Evolutionary conservation across 768 basidiomycete genomes (phyloP), one percentile per base, ranked within the genome.

Genomic region (Trametes punicea): DNA sequence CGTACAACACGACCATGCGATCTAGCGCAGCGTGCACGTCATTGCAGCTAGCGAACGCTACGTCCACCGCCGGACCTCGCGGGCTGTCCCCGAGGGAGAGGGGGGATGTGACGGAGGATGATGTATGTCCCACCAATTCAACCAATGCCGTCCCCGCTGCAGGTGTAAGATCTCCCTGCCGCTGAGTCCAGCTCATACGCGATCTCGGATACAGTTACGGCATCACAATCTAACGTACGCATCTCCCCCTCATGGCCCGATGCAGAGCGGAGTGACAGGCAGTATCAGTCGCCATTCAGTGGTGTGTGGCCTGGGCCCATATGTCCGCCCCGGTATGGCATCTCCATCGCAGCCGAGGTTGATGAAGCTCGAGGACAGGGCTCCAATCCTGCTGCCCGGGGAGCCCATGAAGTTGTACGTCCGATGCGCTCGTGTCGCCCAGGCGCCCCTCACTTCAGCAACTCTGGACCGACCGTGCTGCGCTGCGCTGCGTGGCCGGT

Each of bases 211-310:
- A 44, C 42, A 25, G 23, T 10, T 44, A 44, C 42, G 42, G 42
- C 42, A 44, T 44, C 39, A 16, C 13, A 51, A 53, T 58, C 57
- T 58, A 36, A 44, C 50, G 36, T 51, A 51, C 15, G 46, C 57
- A 58, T 58, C 57, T 58, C 57, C 51, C 30, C 51, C 51, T 40
- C 56, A 57, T 47, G 56, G 51, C 57, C 57, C 51, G 53, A 53
- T 58, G 46, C 46, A 53, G 51, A 46, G 51, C 52, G 52, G 39
- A 46, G 23, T 38, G 36, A 18, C 36, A n/a, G n/a, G n/a, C 36
- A 38, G 16, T 16, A 10, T n/a, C 5, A 15, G 42, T 26, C 23
- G 42, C 21, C 25, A 42, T 46, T 48, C 34, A 20, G 27, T 34
- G 38, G 51, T 30, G 38, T 51, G 50, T 38, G 33, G 30, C 57